phyloP scores from a whole-genome alignment of 2,329 filamentous ascomycete species.

The Hypomyces rosellus region DNA sequence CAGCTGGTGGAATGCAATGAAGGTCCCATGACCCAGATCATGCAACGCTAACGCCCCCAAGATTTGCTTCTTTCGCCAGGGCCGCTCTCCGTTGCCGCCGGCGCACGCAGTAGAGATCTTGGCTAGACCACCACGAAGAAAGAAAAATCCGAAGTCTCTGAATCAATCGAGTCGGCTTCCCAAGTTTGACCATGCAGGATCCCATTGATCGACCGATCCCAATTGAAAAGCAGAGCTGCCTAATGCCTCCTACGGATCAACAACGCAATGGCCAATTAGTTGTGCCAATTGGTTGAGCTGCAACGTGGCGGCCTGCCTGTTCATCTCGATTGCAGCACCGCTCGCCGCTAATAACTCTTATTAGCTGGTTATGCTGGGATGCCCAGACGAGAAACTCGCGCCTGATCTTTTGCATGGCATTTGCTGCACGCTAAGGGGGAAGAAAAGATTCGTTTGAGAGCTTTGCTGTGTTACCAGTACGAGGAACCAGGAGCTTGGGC shows the following conservation, averaged over 20 bases:
- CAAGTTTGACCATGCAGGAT: constrained; percentile 1
- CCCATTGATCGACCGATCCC: constrained; percentile 1
- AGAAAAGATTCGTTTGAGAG: neutral
- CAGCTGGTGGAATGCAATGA: constrained; percentile 17
- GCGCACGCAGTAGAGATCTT: neutral
- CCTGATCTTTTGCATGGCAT: constrained; percentile 3
- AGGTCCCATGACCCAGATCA: constrained; percentile 26
- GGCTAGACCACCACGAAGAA: neutral
- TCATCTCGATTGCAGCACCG: constrained; percentile 7
- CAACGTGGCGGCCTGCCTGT: constrained; percentile 14
- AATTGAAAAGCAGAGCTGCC: constrained; percentile 12
- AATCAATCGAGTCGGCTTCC: constrained; percentile 2
- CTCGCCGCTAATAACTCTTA: neutral
- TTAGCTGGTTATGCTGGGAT: neutral
- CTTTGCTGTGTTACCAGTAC: no score
- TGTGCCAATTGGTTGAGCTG: constrained; percentile 13
- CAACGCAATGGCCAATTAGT: neutral
- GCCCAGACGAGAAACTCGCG: neutral
- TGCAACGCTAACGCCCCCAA: constrained; percentile 22
- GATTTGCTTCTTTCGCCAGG: constrained; percentile 11
- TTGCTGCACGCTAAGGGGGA: neutral
- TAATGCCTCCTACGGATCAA: constrained; percentile 5
- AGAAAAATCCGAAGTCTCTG: constrained; percentile 5
- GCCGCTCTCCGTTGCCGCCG: constrained; percentile 6
- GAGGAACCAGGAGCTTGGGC: no score